Conservation (phyloP, 257 asterid genomes). For the Penstemon newberryi region DNA sequence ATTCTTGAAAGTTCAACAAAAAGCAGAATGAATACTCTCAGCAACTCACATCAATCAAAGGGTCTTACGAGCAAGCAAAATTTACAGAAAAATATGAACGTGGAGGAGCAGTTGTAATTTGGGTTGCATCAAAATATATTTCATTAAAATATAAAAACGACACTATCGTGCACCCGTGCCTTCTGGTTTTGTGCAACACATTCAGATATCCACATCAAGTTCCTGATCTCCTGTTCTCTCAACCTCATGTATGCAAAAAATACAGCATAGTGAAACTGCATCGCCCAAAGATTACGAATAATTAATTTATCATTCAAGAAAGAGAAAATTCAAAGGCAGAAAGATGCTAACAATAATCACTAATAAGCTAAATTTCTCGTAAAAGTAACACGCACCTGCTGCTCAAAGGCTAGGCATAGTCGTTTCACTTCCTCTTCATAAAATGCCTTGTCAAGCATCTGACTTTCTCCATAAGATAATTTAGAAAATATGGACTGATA, state of each 20-base stretch:
- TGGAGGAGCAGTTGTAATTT: neutral
- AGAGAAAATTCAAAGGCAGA: neutral
- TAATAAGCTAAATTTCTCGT: neutral
- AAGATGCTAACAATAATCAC: neutral
- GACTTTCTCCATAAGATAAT: slow-evolving; percentile 92
- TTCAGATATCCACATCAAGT: slow-evolving; percentile 97
- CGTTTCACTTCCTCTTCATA: slow-evolving; percentile 96
- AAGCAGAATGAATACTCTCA: slow-evolving; percentile 24
- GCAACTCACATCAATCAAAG: slow-evolving; percentile 24
- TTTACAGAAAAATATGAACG: slow-evolving; percentile 27
- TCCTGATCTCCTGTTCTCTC: slow-evolving; percentile 96
- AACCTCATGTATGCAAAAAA: slow-evolving; percentile 88
- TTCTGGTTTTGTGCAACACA: slow-evolving; percentile 97
- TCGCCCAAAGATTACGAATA: slow-evolving; percentile 11
- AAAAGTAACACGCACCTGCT: slow-evolving; percentile 64
- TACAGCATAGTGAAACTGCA: slow-evolving; percentile 91
- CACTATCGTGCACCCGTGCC: slow-evolving; percentile 88
- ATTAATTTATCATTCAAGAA: neutral
- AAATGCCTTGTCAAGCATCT: slow-evolving; percentile 95
- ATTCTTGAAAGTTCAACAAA: slow-evolving; percentile 31
- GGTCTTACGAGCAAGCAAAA: slow-evolving; percentile 28
- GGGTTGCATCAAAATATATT: neutral
- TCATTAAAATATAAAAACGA: slow-evolving; percentile 76
- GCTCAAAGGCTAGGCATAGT: slow-evolving; percentile 90
- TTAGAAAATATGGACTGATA: slow-evolving; percentile 77